Conservation (phyloP, 352 stramenopile species). For the Hyphochytrium catenoides region DNA sequence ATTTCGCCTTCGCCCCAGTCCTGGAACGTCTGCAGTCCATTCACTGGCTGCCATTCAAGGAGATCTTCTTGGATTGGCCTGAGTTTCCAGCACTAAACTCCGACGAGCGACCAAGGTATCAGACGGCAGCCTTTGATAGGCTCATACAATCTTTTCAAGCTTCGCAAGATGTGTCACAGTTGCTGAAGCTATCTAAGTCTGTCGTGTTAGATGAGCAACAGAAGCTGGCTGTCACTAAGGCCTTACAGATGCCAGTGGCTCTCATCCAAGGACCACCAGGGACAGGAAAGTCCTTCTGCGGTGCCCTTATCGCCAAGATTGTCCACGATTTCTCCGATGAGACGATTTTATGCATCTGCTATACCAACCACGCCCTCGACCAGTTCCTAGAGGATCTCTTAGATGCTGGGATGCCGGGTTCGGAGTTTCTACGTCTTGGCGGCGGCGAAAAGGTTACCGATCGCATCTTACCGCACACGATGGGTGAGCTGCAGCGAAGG, state of each 20-base stretch:
- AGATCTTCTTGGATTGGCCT: no score
- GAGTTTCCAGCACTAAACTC: no score
- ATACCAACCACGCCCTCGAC: slow-evolving; percentile 70
- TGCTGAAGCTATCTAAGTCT: neutral
- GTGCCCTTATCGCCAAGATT: slow-evolving; percentile 32
- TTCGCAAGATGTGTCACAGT: slow-evolving; percentile 12
- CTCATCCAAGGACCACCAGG: slow-evolving; percentile 52
- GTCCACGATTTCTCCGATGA: slow-evolving; percentile 17
- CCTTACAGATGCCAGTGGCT: slow-evolving; percentile 30
- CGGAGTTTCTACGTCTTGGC: slow-evolving; percentile 34
- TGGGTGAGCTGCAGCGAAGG: no score
- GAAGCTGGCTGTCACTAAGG: slow-evolving; percentile 29
- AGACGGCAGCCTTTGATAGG: no score
- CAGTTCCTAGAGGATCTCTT: slow-evolving; percentile 64
- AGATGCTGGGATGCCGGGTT: slow-evolving; percentile 16
- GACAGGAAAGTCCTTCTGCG: slow-evolving; percentile 59
- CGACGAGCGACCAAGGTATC: slow-evolving; percentile 9
- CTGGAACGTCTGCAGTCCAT: no score
- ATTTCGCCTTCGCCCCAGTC: no score
- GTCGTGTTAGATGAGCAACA: slow-evolving; percentile 26
- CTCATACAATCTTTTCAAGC: no score
- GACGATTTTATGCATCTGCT: slow-evolving; percentile 55
- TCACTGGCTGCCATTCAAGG: no score
- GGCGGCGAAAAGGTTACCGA: slow-evolving; percentile 40
- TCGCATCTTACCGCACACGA: no score